Evolutionary conservation across 2,329 filamentous ascomycete genomes (phyloP).

Genomic region (Aspergillus texensis): DNA sequence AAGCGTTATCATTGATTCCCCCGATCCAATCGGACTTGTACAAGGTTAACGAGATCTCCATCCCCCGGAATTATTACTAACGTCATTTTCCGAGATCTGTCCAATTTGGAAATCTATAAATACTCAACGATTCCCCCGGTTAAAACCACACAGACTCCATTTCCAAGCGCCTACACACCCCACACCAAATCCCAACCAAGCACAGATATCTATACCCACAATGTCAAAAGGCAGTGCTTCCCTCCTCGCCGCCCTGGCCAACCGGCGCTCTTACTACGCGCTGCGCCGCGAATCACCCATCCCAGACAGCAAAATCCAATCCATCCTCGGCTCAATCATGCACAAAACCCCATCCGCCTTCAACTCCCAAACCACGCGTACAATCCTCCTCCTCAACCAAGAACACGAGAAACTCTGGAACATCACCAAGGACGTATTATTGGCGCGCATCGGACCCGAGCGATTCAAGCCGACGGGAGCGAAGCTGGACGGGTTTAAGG

Average conservation of each 20-base stretch:
- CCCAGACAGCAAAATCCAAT: conserved; percentile 31
- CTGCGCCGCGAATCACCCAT: conserved; percentile 31
- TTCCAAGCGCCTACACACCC: too few relatives aligned
- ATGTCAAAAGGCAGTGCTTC: conserved; percentile 5
- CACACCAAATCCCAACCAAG: too few relatives aligned
- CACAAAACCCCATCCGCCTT: conserved; percentile 72
- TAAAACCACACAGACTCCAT: too few relatives aligned
- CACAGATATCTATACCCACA: background rate
- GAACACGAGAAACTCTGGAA: conserved; percentile 88
- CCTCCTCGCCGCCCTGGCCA: conserved; percentile 17
- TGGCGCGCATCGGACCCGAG: conserved; percentile 65
- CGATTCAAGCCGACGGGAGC: conserved; percentile 35
- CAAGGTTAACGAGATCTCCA: too few relatives aligned
- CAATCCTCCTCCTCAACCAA: conserved; percentile 72
- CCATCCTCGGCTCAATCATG: conserved; percentile 48
- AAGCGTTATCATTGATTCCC: background rate
- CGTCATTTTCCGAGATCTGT: background rate
- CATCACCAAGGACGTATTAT: conserved; percentile 56
- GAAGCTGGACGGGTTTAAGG: conserved; percentile 60
- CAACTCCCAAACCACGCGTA: conserved; percentile 79
- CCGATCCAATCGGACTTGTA: background rate
- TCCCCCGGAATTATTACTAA: background rate
- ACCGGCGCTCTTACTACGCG: conserved; percentile 34
- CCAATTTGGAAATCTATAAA: background rate
- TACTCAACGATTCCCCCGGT: background rate